Conservation (phyloP, 164 flowering plant genomes). For the Platanus orientalis region DNA sequence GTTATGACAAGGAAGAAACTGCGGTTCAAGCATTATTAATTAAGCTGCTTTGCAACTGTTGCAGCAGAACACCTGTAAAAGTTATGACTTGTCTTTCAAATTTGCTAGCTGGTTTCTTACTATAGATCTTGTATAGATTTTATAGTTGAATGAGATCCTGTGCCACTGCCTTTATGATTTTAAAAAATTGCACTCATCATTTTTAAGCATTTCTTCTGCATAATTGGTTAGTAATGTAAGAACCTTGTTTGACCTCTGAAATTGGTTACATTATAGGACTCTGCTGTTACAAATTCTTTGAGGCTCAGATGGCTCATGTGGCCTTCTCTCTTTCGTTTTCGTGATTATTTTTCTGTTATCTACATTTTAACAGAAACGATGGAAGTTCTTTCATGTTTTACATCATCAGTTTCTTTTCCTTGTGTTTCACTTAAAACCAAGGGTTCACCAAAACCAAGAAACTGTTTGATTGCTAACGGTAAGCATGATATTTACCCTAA, state of each 20-base stretch:
- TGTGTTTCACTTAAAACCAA: slow-evolving; percentile 11
- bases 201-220: no score
- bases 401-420: slow-evolving; percentile 9
- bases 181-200: no score
- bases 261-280: not conserved
- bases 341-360: not conserved
- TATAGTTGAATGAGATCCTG: not conserved
- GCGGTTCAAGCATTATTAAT: no score
- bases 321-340: not conserved
- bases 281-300: not conserved
- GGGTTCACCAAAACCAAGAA: slow-evolving; percentile 3
- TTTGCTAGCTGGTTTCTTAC: no score
- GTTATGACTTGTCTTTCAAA: no score
- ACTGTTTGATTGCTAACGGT: slow-evolving; percentile 13
- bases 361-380: not conserved
- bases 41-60: no score
- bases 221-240: not conserved
- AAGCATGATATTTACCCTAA: not conserved
- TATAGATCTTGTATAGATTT: no score
- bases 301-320: not conserved
- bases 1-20: no score
- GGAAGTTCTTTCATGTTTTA: slow-evolving; percentile 14
- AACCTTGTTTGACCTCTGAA: not conserved
- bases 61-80: no score
- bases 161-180: not conserved